phyloP scores from a whole-genome alignment of 2,329 filamentous ascomycete genomes.

The Aspergillus fischeri region DNA sequence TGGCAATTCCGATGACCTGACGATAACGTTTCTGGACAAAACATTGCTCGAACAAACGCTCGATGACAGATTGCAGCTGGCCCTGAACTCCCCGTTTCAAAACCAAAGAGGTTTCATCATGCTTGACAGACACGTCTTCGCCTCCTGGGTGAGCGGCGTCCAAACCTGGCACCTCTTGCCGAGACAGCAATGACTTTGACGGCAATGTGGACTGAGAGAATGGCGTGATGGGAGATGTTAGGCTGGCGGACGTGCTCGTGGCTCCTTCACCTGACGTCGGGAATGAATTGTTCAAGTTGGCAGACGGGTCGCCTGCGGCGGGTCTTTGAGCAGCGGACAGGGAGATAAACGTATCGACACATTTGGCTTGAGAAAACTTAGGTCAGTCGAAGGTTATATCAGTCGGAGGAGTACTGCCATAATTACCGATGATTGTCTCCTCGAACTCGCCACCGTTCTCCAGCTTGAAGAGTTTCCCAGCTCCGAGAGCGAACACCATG shows the following conservation, averaged over 20 bases:
- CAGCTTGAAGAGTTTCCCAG: slow-evolving; percentile 91
- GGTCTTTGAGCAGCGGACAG: slow-evolving; percentile 59
- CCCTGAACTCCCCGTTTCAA: slow-evolving; percentile 70
- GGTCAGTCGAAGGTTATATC: not conserved
- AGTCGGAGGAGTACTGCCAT: not conserved
- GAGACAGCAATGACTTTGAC: slow-evolving; percentile 90
- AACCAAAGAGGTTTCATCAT: slow-evolving; percentile 58
- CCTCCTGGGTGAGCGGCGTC: slow-evolving; percentile 54
- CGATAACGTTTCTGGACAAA: slow-evolving; percentile 81
- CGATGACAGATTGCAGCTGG: slow-evolving; percentile 77
- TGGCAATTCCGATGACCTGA: slow-evolving; percentile 93
- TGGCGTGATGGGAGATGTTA: slow-evolving; percentile 85
- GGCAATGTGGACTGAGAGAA: slow-evolving; percentile 92
- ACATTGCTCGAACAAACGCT: slow-evolving; percentile 87
- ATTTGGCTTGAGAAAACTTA: slow-evolving; percentile 60
- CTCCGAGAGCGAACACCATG: slow-evolving; percentile 95
- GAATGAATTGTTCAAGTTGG: slow-evolving; percentile 78
- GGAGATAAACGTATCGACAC: slow-evolving; percentile 94
- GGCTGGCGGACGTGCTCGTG: slow-evolving; percentile 59
- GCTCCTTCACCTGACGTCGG: slow-evolving; percentile 62
- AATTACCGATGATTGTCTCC: slow-evolving; percentile 86
- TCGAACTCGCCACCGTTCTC: slow-evolving; percentile 92
- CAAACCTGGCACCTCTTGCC: slow-evolving; percentile 62
- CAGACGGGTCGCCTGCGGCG: slow-evolving; percentile 50
- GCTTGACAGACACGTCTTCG: slow-evolving; percentile 51